These are phyloP conservation scores for Hypoxylon sp. DNA, from an alignment of 2,329 filamentous ascomycete species.

Conservation along the genomic window DNA sequence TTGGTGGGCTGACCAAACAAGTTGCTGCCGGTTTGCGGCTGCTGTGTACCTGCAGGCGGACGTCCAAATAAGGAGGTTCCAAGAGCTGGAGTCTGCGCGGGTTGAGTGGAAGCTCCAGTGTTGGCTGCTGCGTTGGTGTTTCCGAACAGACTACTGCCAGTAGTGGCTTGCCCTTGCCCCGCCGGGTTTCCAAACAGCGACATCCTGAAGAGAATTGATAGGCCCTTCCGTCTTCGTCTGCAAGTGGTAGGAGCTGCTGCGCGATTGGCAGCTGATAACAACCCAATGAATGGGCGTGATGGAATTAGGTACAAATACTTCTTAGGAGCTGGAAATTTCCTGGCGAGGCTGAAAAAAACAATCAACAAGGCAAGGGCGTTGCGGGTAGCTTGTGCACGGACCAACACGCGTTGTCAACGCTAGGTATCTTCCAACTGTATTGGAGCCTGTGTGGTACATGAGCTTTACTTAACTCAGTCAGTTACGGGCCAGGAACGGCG, in stretches of 20 bases:
- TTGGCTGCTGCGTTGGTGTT: conserved; percentile 12
- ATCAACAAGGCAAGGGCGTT: conserved; percentile 46
- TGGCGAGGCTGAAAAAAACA: conserved; percentile 50
- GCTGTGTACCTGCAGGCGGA: conserved; percentile 7
- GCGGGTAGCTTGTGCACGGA: conserved; percentile 41
- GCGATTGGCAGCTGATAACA: conserved; percentile 28
- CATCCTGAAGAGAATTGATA: conserved; percentile 37
- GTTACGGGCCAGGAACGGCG: neutral
- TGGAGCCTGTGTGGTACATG: neutral
- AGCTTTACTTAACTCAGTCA: neutral
- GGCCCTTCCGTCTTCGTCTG: neutral
- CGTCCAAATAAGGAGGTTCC: conserved; percentile 20
- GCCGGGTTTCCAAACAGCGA: conserved; percentile 42
- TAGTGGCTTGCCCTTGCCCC: conserved; percentile 27
- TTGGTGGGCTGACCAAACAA: neutral
- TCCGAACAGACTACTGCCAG: conserved; percentile 28
- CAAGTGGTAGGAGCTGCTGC: conserved; percentile 18
- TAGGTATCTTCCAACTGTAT: neutral
- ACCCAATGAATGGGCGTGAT: conserved; percentile 26
- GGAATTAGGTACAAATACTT: neutral
- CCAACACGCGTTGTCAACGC: conserved; percentile 19
- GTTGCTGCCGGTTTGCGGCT: neutral
- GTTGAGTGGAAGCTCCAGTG: conserved; percentile 18
- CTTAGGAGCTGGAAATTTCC: conserved; percentile 39
- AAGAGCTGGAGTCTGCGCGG: conserved; percentile 13